Base-by-base conservation (phyloP, 2,329 filamentous ascomycete species). In the Coniella lustricola region DNA sequence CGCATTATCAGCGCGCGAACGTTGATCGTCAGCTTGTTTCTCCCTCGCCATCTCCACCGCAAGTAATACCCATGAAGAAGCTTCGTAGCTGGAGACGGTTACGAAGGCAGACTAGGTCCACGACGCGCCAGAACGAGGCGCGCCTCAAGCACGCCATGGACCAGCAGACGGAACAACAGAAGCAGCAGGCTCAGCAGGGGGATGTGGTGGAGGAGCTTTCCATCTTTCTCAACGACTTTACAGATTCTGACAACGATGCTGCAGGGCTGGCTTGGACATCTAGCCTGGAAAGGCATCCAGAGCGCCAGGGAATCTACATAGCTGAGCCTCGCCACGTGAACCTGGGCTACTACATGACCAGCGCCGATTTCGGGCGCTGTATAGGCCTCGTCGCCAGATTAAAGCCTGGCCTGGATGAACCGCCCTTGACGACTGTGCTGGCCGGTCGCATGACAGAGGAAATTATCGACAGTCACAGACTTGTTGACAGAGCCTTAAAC, bases 151-250 rank as follows among this genome's bases (percentile, higher is more conserved):
- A 32, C 40, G 38, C 51, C 3, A 53, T 53, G 51, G 34, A 21
- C 8, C n/a, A 44, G 3, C 40, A 51, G 43, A 16, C 48, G 8
- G 46, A 20, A 12, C 25, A 25, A 41, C 36, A 14, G 12, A 31
- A 39, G 40, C 2, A 16, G 13, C 44, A 1, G 33, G 17, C n/a
- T 21, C 36, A 12, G 29, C 36, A 2, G 25, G 10, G 5, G 25
- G 25, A 29, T 5, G 5, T 29, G 25, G 25, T 5, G 25, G 5
- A 5, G 25, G 33, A 31, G 20, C 35, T 53, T 44, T 50, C 16
- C 12, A 31, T 53, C 25, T 53, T 51, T 20, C 34, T 53, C 21
- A 53, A 53, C 8, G 51, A 53, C 40, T 53, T 53, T 22, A 53
- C 51, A 25, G 51, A 53, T 14, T 51, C 51, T 2, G 51, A 53